Evolutionary conservation across 805 yeast genomes (phyloP).

Genomic region (Zygosaccharomyces bailii): DNA sequence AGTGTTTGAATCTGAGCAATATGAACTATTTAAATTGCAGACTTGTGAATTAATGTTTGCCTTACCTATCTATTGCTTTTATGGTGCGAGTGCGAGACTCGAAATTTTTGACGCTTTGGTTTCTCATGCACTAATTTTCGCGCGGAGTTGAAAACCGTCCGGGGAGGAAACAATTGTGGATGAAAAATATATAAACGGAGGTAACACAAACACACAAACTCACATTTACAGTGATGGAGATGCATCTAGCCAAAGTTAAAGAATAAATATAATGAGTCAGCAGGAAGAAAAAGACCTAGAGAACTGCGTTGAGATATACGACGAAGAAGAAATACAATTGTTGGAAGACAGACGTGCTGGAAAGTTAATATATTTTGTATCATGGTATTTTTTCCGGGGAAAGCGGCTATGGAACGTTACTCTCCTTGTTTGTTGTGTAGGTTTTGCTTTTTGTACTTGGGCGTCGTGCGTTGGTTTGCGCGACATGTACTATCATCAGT

Average conservation of each 20-base stretch:
- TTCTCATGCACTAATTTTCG: not conserved
- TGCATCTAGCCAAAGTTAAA: too few species aligned
- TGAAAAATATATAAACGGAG: too few species aligned
- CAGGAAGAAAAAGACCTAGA: not conserved
- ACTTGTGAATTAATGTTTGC: not conserved
- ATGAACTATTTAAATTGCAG: too few species aligned
- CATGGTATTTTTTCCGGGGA: not conserved
- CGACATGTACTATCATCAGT: not conserved
- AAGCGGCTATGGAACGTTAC: not conserved
- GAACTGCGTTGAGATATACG: not conserved
- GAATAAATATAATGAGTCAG: not conserved
- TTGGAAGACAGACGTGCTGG: not conserved
- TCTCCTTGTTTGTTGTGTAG: not conserved
- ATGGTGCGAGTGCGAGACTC: not conserved
- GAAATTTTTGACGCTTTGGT: not conserved
- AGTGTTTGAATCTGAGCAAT: too few species aligned
- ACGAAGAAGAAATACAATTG: not conserved
- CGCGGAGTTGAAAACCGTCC: not conserved
- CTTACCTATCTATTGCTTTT: not conserved
- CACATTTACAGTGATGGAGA: not conserved
- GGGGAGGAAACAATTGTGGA: not conserved
- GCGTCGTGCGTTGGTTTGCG: not conserved
- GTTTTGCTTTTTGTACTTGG: not conserved
- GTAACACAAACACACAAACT: not conserved
- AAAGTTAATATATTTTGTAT: slow-evolving; percentile 1